Evolutionary conservation across 805 yeast genomes (phyloP).

Genomic region (Cyberlindnera nakhonratchasimensis): DNA sequence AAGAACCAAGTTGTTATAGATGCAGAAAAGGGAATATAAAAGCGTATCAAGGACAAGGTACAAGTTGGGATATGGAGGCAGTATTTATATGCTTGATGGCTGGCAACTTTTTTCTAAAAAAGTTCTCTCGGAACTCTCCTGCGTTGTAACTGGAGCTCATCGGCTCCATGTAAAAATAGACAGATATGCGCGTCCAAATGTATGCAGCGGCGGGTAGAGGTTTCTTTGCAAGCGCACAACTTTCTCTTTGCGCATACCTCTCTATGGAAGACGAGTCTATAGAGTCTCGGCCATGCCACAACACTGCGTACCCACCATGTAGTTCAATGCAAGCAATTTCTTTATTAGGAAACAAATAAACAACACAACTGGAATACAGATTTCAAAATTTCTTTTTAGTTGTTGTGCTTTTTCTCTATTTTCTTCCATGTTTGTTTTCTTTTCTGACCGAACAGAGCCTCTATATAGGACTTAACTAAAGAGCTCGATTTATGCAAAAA

Average conservation of each 20-base stretch:
- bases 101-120: too few species aligned
- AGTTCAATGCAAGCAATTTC: neutral
- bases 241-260: neutral
- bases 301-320: neutral
- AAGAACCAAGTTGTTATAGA: too few species aligned
- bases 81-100: conserved; percentile 2
- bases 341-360: neutral
- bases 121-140: too few species aligned
- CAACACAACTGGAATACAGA: neutral
- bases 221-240: neutral
- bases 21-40: too few species aligned
- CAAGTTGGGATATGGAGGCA: too few species aligned
- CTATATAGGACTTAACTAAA: too few species aligned
- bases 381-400: neutral
- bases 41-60: too few species aligned
- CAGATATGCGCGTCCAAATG: neutral
- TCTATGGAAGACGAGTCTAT: neutral
- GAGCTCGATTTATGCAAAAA: too few species aligned
- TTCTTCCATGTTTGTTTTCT: too few species aligned
- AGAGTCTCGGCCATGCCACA: neutral
- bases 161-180: neutral
- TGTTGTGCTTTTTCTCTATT: too few species aligned
- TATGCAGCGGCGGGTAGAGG: neutral
- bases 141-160: neutral
- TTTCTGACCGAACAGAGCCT: neutral